Evolutionary conservation across 495 filamentous ascomycete species (phyloP).

Genomic region (Endocarpon pusillum): DNA sequence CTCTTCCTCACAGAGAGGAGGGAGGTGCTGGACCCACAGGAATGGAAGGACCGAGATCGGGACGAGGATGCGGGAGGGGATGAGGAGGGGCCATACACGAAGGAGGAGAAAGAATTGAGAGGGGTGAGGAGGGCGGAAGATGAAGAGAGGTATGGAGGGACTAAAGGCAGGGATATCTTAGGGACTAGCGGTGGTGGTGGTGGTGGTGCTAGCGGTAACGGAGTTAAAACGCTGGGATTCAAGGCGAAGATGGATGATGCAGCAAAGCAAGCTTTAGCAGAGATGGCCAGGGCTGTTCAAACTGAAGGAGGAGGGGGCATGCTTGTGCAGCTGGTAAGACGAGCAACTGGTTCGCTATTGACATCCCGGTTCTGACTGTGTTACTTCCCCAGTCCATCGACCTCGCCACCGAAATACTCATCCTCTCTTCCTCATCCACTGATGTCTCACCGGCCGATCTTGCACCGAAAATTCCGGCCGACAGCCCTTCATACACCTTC

Average conservation of each 20-base stretch:
- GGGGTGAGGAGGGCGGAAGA: conserved; percentile 68
- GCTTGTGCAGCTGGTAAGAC: conserved; percentile 70
- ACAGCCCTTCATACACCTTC: conserved; percentile 79
- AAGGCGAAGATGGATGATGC: conserved; percentile 52
- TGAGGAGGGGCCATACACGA: conserved; percentile 57
- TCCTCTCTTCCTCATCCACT: conserved; percentile 40
- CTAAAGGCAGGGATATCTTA: conserved; percentile 42
- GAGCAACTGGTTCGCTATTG: conserved; percentile 4
- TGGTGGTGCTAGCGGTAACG: conserved; percentile 20
- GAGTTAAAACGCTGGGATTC: conserved; percentile 37
- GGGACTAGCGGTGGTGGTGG: conserved; percentile 43
- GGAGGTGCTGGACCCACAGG: conserved; percentile 42
- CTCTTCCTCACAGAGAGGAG: conserved; percentile 64
- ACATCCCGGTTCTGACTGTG: conserved; percentile 2
- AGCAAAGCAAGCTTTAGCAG: conserved; percentile 46
- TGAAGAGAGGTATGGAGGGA: conserved; percentile 50
- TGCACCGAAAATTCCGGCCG: conserved; percentile 46
- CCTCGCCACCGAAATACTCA: conserved; percentile 58
- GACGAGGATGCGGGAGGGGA: conserved; percentile 23
- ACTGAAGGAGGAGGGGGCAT: conserved; percentile 19
- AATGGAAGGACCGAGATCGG: conserved; percentile 64
- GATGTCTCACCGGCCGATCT: conserved; percentile 36
- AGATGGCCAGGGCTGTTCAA: too few species aligned
- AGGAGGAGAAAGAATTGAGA: conserved; percentile 67
- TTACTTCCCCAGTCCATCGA: conserved; percentile 33